Conservation (phyloP, 495 filamentous ascomycete species). For the Pyrenopolyporus hunteri region DNA sequence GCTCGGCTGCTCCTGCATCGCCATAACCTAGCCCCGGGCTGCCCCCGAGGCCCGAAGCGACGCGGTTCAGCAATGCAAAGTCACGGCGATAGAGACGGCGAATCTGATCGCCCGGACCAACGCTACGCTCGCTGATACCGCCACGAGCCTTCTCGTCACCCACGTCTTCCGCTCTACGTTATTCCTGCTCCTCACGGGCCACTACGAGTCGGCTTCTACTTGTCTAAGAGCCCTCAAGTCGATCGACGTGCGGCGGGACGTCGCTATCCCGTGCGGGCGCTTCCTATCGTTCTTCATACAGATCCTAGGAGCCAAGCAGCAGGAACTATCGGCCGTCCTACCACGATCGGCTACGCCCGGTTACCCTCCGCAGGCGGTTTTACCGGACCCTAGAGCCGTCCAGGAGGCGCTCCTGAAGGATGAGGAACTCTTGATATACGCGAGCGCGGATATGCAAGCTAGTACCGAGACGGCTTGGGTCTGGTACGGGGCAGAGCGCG, state of each 20-base stretch:
- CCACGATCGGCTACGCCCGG: slow-evolving; percentile 34
- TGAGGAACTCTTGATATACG: slow-evolving; percentile 89
- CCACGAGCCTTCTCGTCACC: slow-evolving; percentile 65
- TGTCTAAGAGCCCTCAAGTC: slow-evolving; percentile 74
- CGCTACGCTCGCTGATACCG: slow-evolving; percentile 48
- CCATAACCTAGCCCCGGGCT: slow-evolving; percentile 83
- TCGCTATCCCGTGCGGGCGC: slow-evolving; percentile 80
- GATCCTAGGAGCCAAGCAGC: slow-evolving; percentile 63
- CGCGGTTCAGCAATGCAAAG: slow-evolving; percentile 79
- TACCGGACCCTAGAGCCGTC: slow-evolving; percentile 36
- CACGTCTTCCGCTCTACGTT: slow-evolving; percentile 92
- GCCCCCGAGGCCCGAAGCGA: slow-evolving; percentile 67
- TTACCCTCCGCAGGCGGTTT: slow-evolving; percentile 32
- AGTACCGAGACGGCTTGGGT: slow-evolving; percentile 80
- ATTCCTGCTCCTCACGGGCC: slow-evolving; percentile 74
- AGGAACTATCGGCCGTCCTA: slow-evolving; percentile 50
- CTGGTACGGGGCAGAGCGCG: slow-evolving; percentile 73
- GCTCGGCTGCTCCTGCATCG: slow-evolving; percentile 86
- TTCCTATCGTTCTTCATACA: slow-evolving; percentile 84
- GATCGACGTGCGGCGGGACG: slow-evolving; percentile 70
- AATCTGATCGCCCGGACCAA: slow-evolving; percentile 70
- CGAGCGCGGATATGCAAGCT: slow-evolving; percentile 90
- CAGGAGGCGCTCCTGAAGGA: slow-evolving; percentile 69
- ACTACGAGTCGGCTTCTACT: slow-evolving; percentile 71
- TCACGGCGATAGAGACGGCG: slow-evolving; percentile 77